Conservation (phyloP, 768 basidiomycete species). For the Lentinula detonsa region DNA sequence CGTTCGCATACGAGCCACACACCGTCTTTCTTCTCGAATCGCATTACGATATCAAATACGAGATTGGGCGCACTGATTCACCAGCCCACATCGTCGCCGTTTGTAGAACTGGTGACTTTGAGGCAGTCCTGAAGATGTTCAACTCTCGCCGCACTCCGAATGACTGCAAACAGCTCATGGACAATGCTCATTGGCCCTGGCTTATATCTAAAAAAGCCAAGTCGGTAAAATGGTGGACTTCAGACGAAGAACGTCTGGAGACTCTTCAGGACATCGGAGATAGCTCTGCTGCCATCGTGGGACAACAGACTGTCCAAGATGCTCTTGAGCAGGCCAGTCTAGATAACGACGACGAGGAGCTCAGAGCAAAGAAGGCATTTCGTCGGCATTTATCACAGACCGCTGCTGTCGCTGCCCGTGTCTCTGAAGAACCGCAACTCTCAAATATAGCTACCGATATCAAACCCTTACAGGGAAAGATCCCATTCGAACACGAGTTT, state of each 20-base stretch:
- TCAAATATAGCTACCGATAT: constrained; percentile 16
- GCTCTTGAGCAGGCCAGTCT: background rate
- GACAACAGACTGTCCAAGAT: constrained; percentile 13
- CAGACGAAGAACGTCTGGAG: constrained; percentile 14
- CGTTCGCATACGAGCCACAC: constrained; percentile 29
- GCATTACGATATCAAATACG: constrained; percentile 22
- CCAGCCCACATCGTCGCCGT: constrained; percentile 26
- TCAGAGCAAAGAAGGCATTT: background rate
- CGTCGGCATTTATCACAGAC: constrained; percentile 17
- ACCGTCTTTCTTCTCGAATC: constrained; percentile 33
- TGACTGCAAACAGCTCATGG: constrained; percentile 20
- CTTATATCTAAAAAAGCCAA: constrained; percentile 6
- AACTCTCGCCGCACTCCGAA: constrained; percentile 20
- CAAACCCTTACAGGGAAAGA: constrained; percentile 23
- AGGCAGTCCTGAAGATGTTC: constrained; percentile 19
- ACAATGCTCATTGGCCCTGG: constrained; percentile 34
- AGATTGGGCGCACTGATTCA: constrained; percentile 22
- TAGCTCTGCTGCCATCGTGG: constrained; percentile 11
- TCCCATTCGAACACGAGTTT: constrained; percentile 34
- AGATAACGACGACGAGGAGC: background rate
- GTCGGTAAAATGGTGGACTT: constrained; percentile 22
- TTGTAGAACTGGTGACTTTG: constrained; percentile 26
- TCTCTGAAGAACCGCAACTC: constrained; percentile 22
- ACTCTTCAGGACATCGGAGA: constrained; percentile 11
- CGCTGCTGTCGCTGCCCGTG: constrained; percentile 22